These are phyloP conservation scores for Rosa multiflora DNA, from an alignment of 306 rosid genomes.

Conservation along the genomic window DNA sequence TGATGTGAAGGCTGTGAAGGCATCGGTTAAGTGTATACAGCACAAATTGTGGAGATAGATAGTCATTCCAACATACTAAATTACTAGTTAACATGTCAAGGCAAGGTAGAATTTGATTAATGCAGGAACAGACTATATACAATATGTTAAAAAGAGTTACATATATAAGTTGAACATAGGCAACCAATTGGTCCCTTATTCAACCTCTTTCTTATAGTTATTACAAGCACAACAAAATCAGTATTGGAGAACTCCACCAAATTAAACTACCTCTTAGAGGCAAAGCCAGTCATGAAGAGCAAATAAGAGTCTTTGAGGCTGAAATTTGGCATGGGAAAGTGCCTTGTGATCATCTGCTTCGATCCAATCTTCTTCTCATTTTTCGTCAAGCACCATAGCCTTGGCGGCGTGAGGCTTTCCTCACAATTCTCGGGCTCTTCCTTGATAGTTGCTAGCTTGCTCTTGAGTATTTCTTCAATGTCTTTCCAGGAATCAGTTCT, in stretches of 20 bases:
- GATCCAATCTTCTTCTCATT: constrained; percentile 48
- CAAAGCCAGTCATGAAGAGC: constrained; percentile 48
- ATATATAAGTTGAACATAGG: constrained; percentile 12
- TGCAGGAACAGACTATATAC: constrained; percentile 32
- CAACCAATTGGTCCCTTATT: constrained; percentile 22
- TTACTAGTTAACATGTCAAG: constrained; percentile 5
- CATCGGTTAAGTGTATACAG: not conserved
- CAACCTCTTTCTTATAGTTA: constrained; percentile 18
- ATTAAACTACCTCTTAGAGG: constrained; percentile 45
- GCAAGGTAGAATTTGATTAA: constrained; percentile 15
- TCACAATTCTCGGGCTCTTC: constrained; percentile 70
- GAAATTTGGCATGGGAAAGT: constrained; percentile 46
- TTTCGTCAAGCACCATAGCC: constrained; percentile 38
- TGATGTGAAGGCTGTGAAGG: not conserved
- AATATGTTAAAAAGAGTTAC: constrained; percentile 24
- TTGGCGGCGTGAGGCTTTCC: constrained; percentile 41
- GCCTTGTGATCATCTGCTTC: constrained; percentile 27
- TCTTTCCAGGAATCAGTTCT: constrained; percentile 54
- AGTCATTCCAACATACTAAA: constrained; percentile 13
- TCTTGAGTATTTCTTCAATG: constrained; percentile 63
- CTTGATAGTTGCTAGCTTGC: constrained; percentile 65
- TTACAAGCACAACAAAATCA: constrained; percentile 21
- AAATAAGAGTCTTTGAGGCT: constrained; percentile 54
- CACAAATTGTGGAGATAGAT: not conserved
- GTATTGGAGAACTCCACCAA: constrained; percentile 52